Evolutionary conservation across 768 basidiomycete genomes (phyloP).

Genomic region (Sporobolomyces pararoseus): DNA sequence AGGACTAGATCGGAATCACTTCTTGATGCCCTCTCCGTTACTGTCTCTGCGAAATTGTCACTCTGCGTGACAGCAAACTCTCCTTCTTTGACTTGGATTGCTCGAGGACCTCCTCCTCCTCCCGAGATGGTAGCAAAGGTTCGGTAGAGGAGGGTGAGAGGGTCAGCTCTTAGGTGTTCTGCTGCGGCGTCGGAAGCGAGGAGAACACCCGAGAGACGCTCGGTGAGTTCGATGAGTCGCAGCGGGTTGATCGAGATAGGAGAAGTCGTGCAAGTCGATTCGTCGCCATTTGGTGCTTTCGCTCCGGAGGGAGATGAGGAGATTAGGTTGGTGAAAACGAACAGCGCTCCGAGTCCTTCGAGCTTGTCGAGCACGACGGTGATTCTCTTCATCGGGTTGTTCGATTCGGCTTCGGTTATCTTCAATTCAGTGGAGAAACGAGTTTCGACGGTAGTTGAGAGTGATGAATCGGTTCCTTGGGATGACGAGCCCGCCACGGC

Average conservation of each 20-base stretch:
- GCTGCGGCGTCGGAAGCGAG: slow-evolving; percentile 65
- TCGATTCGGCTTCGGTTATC: slow-evolving; percentile 17
- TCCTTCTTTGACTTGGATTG: neutral
- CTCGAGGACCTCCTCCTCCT: neutral
- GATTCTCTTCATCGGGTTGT: slow-evolving; percentile 57
- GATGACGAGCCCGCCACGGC: neutral
- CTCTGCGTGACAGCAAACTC: slow-evolving; percentile 71
- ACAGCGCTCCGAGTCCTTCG: slow-evolving; percentile 81
- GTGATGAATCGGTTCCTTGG: neutral
- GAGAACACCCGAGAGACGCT: slow-evolving; percentile 80
- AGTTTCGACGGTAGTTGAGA: neutral
- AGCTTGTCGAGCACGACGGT: slow-evolving; percentile 83
- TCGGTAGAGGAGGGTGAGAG: slow-evolving; percentile 67
- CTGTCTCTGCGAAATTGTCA: slow-evolving; percentile 66
- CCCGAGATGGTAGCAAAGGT: slow-evolving; percentile 65
- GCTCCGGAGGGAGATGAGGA: slow-evolving; percentile 42
- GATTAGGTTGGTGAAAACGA: slow-evolving; percentile 83
- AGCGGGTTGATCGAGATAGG: slow-evolving; percentile 63
- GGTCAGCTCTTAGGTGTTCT: slow-evolving; percentile 66
- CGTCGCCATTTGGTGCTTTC: neutral
- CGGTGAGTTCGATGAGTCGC: slow-evolving; percentile 82
- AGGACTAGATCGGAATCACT: slow-evolving; percentile 68
- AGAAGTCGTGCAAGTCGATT: neutral
- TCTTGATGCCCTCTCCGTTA: slow-evolving; percentile 51
- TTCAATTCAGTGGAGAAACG: too few relatives aligned